Conservation (phyloP, 192 early-diverging fungal species). For the Coemansia sp. region DNA sequence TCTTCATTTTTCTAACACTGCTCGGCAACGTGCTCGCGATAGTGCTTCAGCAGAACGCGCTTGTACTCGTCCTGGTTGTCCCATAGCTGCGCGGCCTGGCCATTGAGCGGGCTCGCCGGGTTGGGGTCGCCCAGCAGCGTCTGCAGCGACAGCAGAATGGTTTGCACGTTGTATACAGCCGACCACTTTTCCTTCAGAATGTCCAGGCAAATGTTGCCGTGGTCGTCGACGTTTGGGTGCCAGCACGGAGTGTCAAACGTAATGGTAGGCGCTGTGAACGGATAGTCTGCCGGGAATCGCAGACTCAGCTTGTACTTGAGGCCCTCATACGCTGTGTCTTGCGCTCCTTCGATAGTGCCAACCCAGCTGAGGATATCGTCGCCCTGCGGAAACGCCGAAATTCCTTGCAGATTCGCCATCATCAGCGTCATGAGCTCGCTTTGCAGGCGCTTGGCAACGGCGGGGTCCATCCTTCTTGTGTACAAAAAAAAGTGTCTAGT, state of each 20-base stretch:
- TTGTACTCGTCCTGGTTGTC: slow-evolving; percentile 53
- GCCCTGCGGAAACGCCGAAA: slow-evolving; percentile 67
- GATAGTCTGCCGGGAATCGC: slow-evolving; percentile 76
- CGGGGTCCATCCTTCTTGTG: slow-evolving; percentile 12
- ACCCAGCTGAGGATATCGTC: slow-evolving; percentile 74
- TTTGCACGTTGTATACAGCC: slow-evolving; percentile 95
- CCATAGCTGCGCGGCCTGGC: slow-evolving; percentile 92
- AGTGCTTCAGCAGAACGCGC: slow-evolving; percentile 50
- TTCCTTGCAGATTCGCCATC: slow-evolving; percentile 62
- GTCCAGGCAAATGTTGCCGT: slow-evolving; percentile 92
- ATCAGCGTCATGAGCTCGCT: slow-evolving; percentile 65
- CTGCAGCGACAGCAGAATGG: slow-evolving; percentile 88
- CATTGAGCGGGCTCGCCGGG: slow-evolving; percentile 89
- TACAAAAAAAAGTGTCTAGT: no score
- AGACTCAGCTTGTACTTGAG: slow-evolving; percentile 85
- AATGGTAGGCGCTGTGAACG: slow-evolving; percentile 88
- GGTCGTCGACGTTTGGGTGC: slow-evolving; percentile 92
- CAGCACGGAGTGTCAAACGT: slow-evolving; percentile 85
- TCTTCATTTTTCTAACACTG: background rate
- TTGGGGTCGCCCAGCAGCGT: slow-evolving; percentile 93
- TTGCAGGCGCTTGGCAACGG: slow-evolving; percentile 53
- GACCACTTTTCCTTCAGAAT: slow-evolving; percentile 94
- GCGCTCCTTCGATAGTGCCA: slow-evolving; percentile 87
- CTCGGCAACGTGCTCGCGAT: slow-evolving; percentile 33
- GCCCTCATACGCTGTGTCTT: slow-evolving; percentile 89